Evolutionary conservation across 352 stramenopile species (phyloP), one percentile per base, ranked within the genome.

Genomic region (Sclerospora graminicola): DNA sequence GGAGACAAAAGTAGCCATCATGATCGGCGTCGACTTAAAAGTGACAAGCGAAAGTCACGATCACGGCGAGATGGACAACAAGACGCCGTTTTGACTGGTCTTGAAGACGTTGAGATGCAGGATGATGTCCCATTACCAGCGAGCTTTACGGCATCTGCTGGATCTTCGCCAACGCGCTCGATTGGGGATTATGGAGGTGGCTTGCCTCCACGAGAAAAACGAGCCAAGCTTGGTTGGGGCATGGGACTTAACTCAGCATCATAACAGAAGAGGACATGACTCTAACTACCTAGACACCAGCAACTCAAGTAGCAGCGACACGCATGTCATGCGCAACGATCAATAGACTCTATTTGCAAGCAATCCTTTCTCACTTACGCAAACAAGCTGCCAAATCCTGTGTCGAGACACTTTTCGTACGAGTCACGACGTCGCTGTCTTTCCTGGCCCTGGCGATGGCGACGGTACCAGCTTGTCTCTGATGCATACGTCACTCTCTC

Each of bases 401-500:
- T 66, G 31, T 80, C 66, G 5, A 73, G 51, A 13, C 61, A 65
- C 35, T 73, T 66, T 45, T 82, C 66, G 42, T 76, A 79, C 34
- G 69, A 69, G 28, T 83, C 63, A 13, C 62, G 70, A 41, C 69
- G 60, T 18, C 49, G 53, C 33, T 82, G 45, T 41, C 79, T 77
- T 32, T 84, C 70, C 48, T 84, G 76, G 3, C 68, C 73, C 29
- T 82, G 59, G 40, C 81, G 78, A 36, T 92, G 81, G 42, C 81
- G 78, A 14, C 74, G 78, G 54, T 92, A 92, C 81, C 81, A 92
- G 41, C 76, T 90, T 18, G 61, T 83, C 24, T 83, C 66, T 14
- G 56, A 45, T 0, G 57, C 59, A 45, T 89, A 89, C 15, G 44
- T 35, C 14, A 81, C 49, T 16, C 57, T 57, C 11, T 46, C 47